Percentiles rank a stretch among this genome's conserved stretches.
Evolutionary conservation across 352 stramenopile species (phyloP).

Genomic region (Pythium scleroteichum): DNA sequence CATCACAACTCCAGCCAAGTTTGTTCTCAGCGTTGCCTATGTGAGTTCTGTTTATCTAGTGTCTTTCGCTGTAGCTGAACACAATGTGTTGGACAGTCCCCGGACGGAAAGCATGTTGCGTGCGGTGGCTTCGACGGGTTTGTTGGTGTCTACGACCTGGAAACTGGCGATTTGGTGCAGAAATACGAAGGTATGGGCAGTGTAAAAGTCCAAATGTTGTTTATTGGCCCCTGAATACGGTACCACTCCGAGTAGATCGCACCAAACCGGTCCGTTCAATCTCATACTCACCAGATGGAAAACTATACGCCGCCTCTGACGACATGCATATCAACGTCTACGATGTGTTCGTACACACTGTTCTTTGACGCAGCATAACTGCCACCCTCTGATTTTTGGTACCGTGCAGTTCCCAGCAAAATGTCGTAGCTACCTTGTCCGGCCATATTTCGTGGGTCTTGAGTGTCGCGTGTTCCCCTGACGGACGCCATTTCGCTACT

Average conservation of each 20-base stretch:
- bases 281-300: slow-evolving; percentile 82
- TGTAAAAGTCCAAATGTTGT: too few relatives aligned
- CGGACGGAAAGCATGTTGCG: slow-evolving; percentile 80
- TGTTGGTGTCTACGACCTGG: slow-evolving; percentile 85
- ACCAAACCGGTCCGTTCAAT: slow-evolving; percentile 89
- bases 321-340: slow-evolving; percentile 93
- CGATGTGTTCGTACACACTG: slow-evolving; percentile 87
- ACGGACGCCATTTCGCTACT: slow-evolving; percentile 85
- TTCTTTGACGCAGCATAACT: too few relatives aligned
- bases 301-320: slow-evolving; percentile 88
- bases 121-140: slow-evolving; percentile 82
- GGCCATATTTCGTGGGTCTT: slow-evolving; percentile 90
- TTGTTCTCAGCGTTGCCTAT: slow-evolving; percentile 76
- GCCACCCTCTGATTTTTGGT: not conserved
- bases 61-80: slow-evolving; percentile 1
- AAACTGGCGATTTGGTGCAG: slow-evolving; percentile 76
- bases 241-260: slow-evolving; percentile 42
- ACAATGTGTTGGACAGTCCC: slow-evolving; percentile 44
- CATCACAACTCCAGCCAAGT: slow-evolving; percentile 72
- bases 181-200: slow-evolving; percentile 74
- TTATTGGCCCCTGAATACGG: not conserved
- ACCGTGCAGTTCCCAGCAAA: slow-evolving; percentile 58
- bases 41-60: slow-evolving; percentile 29
- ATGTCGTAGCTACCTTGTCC: slow-evolving; percentile 79
- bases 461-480: slow-evolving; percentile 80